These are phyloP conservation scores for Cryptococcus wingfieldii DNA, from an alignment of 1,284 basidiomycete genomes.

Conservation along the genomic window DNA sequence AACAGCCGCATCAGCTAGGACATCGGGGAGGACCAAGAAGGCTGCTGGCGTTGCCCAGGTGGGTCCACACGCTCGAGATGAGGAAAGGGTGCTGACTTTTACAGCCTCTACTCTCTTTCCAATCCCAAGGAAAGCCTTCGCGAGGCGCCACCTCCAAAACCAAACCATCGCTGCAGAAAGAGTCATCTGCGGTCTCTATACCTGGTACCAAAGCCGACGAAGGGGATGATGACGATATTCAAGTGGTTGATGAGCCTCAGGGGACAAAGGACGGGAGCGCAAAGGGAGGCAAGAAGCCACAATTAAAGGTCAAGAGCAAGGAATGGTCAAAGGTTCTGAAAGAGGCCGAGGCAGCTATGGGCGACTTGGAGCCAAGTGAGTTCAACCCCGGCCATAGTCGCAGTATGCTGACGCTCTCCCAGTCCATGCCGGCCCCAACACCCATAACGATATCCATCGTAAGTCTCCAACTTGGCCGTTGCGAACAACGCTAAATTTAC, in stretches of 20 bases:
- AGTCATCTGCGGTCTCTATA: not conserved
- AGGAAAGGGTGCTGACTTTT: not conserved
- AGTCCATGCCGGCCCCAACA: conserved; percentile 42
- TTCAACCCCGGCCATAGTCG: conserved; percentile 9
- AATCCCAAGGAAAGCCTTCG: conserved; percentile 12
- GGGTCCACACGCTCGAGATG: not conserved
- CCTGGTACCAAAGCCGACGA: not conserved
- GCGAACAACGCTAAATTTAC: not conserved
- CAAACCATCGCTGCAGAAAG: conserved; percentile 4
- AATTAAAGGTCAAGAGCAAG: conserved; percentile 38
- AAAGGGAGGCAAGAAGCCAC: not conserved
- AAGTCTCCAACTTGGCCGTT: conserved; percentile 24
- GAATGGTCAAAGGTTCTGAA: conserved; percentile 56
- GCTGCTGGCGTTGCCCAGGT: conserved; percentile 14
- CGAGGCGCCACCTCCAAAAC: conserved; percentile 1
- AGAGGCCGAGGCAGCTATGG: conserved; percentile 57
- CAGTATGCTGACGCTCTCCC: not conserved
- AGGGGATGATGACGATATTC: not conserved
- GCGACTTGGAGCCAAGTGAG: conserved; percentile 59
- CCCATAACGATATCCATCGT: conserved; percentile 44
- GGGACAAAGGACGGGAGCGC: not conserved
- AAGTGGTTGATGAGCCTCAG: not conserved
- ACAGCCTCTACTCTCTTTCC: conserved; percentile 16
- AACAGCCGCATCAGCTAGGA: not conserved
- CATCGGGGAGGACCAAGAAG: conserved; percentile 6